Percentiles rank a stretch among this genome's conserved stretches.
These are phyloP conservation scores for Oligophagozyma castellii DNA, from an alignment of 1,139 yeast species.

Conservation along the genomic window DNA sequence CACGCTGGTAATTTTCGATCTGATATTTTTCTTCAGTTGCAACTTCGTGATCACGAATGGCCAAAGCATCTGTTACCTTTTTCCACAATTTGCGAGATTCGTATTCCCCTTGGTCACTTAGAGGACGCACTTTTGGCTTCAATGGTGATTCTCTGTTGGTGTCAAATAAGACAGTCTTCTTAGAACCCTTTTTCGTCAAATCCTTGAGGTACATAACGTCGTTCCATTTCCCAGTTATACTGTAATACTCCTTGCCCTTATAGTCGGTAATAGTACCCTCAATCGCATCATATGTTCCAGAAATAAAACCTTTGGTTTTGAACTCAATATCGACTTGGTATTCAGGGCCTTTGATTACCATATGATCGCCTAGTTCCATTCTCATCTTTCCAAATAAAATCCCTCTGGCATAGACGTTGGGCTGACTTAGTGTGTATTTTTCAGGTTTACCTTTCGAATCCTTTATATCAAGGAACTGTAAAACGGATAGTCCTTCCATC, in stretches of 20 bases:
- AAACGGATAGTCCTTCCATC: slow-evolving; percentile 81
- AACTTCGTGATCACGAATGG: slow-evolving; percentile 54
- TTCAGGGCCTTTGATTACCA: slow-evolving; percentile 53
- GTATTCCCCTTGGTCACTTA: slow-evolving; percentile 61
- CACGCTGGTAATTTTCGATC: slow-evolving; percentile 76
- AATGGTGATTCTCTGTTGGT: slow-evolving; percentile 37
- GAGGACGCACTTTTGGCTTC: slow-evolving; percentile 61
- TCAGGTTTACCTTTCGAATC: slow-evolving; percentile 38
- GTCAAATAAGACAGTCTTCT: slow-evolving; percentile 47
- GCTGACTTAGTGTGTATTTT: slow-evolving; percentile 71
- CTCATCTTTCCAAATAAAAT: slow-evolving; percentile 80
- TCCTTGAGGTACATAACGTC: slow-evolving; percentile 64
- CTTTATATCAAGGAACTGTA: slow-evolving; percentile 52
- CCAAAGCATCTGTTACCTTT: slow-evolving; percentile 65
- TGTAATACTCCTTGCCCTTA: slow-evolving; percentile 43
- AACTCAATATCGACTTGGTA: slow-evolving; percentile 77
- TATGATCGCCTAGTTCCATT: slow-evolving; percentile 86
- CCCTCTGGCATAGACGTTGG: slow-evolving; percentile 93
- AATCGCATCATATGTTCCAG: slow-evolving; percentile 85
- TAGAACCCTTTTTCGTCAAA: slow-evolving; percentile 30
- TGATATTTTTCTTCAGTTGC: slow-evolving; percentile 84
- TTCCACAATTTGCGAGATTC: slow-evolving; percentile 83
- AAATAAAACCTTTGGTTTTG: slow-evolving; percentile 85
- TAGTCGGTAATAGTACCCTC: slow-evolving; percentile 54
- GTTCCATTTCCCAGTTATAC: slow-evolving; percentile 86